Evolutionary conservation across 1,284 basidiomycete genomes (phyloP).

Genomic region (Puccinia horiana): DNA sequence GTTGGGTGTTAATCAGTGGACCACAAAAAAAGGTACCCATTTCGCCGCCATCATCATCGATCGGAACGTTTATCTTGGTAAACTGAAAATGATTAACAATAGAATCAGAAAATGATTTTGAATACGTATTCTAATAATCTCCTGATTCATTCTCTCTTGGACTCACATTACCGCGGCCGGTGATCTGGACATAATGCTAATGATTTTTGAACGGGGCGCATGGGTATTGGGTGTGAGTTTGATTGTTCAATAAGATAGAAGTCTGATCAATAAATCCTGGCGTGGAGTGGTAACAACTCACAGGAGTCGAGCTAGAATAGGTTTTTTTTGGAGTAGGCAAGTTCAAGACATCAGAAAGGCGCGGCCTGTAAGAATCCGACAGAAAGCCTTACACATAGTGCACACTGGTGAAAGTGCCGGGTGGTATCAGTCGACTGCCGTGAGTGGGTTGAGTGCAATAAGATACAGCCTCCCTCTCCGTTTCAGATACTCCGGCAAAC

Average conservation of each 20-base stretch:
- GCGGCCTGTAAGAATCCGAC: neutral
- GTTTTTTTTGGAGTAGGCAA: neutral
- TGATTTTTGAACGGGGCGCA: neutral
- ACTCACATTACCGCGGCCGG: constrained; percentile 45
- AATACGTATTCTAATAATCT: neutral
- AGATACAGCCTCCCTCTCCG: constrained; percentile 33
- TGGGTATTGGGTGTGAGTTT: neutral
- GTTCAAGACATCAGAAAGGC: neutral
- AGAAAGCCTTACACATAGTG: constrained; percentile 49
- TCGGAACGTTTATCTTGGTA: constrained; percentile 36
- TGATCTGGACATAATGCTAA: constrained; percentile 48
- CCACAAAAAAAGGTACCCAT: constrained; percentile 3
- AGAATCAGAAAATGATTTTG: neutral
- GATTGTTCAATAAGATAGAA: too few species aligned
- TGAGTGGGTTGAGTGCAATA: constrained; percentile 43
- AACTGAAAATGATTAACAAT: constrained; percentile 23
- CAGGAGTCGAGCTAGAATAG: neutral
- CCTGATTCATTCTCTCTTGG: neutral
- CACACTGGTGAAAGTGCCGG: constrained; percentile 24
- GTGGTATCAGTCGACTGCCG: constrained; percentile 35
- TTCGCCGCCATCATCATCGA: constrained; percentile 40
- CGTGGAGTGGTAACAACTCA: neutral
- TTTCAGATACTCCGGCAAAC: constrained; percentile 42
- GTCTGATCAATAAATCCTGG: neutral
- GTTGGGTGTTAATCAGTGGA: too few species aligned